These are phyloP conservation scores for Alloteropsis semialata DNA, from an alignment of 176 grass and related monocot species.

Conservation along the genomic window DNA sequence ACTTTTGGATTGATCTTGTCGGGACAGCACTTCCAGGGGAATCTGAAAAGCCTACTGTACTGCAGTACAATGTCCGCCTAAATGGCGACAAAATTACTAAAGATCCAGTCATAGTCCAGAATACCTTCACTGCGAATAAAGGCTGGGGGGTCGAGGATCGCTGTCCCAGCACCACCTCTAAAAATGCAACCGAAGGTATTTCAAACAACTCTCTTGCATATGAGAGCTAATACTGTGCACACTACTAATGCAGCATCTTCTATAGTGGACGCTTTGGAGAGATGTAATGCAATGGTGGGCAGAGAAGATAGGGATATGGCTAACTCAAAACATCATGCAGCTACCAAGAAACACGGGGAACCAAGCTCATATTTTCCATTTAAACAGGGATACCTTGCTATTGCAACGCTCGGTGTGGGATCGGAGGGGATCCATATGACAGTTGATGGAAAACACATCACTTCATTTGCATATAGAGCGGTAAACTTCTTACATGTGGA, in stretches of 20 bases:
- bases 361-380: constrained; percentile 69
- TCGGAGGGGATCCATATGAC: constrained; percentile 84
- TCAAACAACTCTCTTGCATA: constrained; percentile 3
- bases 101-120: constrained; percentile 87
- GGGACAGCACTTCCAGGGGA: constrained; percentile 69
- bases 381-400: constrained; percentile 85
- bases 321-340: constrained; percentile 22
- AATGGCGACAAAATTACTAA: constrained; percentile 59
- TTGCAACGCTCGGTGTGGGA: constrained; percentile 66
- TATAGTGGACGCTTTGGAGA: constrained; percentile 69
- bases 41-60: constrained; percentile 56
- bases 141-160: constrained; percentile 78
- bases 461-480: constrained; percentile 67
- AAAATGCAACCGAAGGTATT: constrained; percentile 66
- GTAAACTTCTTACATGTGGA: constrained; percentile 49
- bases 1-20: constrained; percentile 67
- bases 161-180: constrained; percentile 52
- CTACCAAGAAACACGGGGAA: constrained; percentile 36
- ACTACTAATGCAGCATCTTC: constrained; percentile 5
- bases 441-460: constrained; percentile 79
- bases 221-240: constrained; percentile 6
- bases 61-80: constrained; percentile 78
- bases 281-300: constrained; percentile 63
- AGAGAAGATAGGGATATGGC: constrained; percentile 42
- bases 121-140: constrained; percentile 55